Conservation (phyloP, 106 monocot species). For the Platanthera guangdongensis region DNA sequence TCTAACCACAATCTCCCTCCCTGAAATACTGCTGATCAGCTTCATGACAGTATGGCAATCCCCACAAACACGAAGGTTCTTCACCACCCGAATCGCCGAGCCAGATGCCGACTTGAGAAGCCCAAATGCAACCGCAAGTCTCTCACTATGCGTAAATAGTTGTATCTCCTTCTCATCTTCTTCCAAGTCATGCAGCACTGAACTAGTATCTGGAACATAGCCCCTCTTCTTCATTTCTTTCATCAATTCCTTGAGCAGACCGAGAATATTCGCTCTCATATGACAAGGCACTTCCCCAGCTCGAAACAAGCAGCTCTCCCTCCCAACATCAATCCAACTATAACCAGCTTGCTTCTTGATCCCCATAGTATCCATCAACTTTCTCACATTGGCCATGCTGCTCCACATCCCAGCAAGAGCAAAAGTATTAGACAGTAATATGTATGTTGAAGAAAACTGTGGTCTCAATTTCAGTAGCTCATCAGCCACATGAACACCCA, state of each 20-base stretch:
- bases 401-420: constrained; percentile 64
- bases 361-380: constrained; percentile 46
- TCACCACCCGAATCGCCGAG: constrained; percentile 52
- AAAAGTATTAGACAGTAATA: constrained; percentile 63
- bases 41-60: constrained; percentile 74
- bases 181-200: constrained; percentile 66
- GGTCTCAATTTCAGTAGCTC: constrained; percentile 44
- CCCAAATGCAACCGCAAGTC: constrained; percentile 64
- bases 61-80: constrained; percentile 70
- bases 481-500: constrained; percentile 52
- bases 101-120: constrained; percentile 47
- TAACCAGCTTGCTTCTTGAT: constrained; percentile 66
- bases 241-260: constrained; percentile 34
- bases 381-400: constrained; percentile 38
- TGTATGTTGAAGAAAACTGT: constrained; percentile 51
- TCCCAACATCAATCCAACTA: constrained; percentile 65
- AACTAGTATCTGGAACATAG: constrained; percentile 59
- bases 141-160: constrained; percentile 65
- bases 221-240: constrained; percentile 64
- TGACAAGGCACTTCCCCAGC: constrained; percentile 56
- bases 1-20: constrained; percentile 33
- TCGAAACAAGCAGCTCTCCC: constrained; percentile 40
- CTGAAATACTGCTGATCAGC: constrained; percentile 41
- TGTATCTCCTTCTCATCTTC: constrained; percentile 71
- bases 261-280: constrained; percentile 36